A percentile compares a stretch with the other conserved stretches of the same genome.
phyloP scores from a whole-genome alignment of 1,139 yeast genomes.

The Sugiyamaella novakii region DNA sequence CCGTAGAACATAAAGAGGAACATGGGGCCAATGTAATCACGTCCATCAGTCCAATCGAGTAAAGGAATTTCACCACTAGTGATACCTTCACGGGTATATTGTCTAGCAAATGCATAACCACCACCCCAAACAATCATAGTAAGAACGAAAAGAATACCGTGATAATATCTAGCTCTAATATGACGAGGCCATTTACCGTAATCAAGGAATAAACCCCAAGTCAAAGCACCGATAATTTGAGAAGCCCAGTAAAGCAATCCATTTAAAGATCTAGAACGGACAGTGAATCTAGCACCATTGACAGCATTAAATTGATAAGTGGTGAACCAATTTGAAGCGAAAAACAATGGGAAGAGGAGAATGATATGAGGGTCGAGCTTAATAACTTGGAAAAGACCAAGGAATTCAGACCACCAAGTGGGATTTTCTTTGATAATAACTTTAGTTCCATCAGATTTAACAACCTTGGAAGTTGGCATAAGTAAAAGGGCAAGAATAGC shows the following conservation, averaged over 20 bases:
- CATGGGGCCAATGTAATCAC: slow-evolving; percentile 56
- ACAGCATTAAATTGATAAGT: slow-evolving; percentile 63
- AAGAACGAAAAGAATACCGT: slow-evolving; percentile 46
- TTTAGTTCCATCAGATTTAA: slow-evolving; percentile 55
- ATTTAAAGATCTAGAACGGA: slow-evolving; percentile 63
- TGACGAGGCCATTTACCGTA: slow-evolving; percentile 47
- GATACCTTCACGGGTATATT: slow-evolving; percentile 49
- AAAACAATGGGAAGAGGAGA: slow-evolving; percentile 61
- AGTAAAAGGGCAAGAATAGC: slow-evolving; percentile 50
- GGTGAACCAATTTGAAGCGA: slow-evolving; percentile 66
- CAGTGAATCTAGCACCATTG: slow-evolving; percentile 58
- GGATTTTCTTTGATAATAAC: slow-evolving; percentile 53
- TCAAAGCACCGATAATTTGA: slow-evolving; percentile 60
- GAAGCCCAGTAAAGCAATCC: slow-evolving; percentile 61
- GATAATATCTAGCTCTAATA: slow-evolving; percentile 53
- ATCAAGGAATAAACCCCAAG: slow-evolving; percentile 55
- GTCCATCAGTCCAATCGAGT: slow-evolving; percentile 49
- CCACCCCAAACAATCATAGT: slow-evolving; percentile 64
- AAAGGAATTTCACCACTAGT: slow-evolving; percentile 18
- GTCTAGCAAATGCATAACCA: slow-evolving; percentile 55
- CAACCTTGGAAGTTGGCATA: slow-evolving; percentile 55
- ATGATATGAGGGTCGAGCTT: slow-evolving; percentile 50
- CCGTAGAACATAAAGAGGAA: slow-evolving; percentile 65
- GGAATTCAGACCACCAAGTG: slow-evolving; percentile 51
- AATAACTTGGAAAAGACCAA: slow-evolving; percentile 48